Conservation (phyloP, 2,329 filamentous ascomycete species). For the Aspergillus costaricaensis region DNA sequence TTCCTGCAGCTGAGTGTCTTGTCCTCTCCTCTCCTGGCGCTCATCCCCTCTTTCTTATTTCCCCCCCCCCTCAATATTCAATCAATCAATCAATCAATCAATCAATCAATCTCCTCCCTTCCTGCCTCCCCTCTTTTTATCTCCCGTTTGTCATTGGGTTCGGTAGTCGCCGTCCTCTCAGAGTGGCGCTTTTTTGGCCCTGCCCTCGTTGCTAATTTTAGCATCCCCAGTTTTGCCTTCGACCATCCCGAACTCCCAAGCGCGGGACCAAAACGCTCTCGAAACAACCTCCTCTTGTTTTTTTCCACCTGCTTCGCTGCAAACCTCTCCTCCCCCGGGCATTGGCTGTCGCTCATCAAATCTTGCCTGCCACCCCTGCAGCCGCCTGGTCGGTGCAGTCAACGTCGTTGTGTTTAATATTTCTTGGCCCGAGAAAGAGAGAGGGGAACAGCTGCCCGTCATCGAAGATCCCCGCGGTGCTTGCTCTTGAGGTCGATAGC, state of each 20-base stretch:
- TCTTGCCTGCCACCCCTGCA: slow-evolving; percentile 9
- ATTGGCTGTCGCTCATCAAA: slow-evolving; percentile 19
- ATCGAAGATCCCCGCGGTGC: slow-evolving; percentile 7
- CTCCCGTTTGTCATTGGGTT: slow-evolving; percentile 10
- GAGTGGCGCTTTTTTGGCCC: slow-evolving; percentile 23
- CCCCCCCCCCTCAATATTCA: not conserved
- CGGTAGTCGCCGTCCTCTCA: slow-evolving; percentile 27
- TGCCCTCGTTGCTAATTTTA: slow-evolving; percentile 38
- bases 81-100: too few relatives aligned
- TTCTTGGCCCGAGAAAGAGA: slow-evolving; percentile 3
- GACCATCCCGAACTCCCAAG: slow-evolving; percentile 18
- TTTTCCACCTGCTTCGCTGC: slow-evolving; percentile 10
- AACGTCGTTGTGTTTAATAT: slow-evolving; percentile 9
- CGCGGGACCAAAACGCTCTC: slow-evolving; percentile 19
- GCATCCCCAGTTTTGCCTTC: slow-evolving; percentile 28
- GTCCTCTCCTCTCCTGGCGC: slow-evolving; percentile 12
- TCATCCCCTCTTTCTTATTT: slow-evolving; percentile 17
- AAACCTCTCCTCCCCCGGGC: slow-evolving; percentile 5
- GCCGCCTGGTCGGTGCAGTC: slow-evolving; percentile 18
- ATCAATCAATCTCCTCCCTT: slow-evolving; percentile 5
- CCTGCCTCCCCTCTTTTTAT: not conserved
- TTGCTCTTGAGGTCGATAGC: slow-evolving; percentile 15
- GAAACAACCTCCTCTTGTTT: slow-evolving; percentile 15
- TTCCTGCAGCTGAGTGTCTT: slow-evolving; percentile 13
- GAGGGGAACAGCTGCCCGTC: not conserved